Conservation (phyloP, 257 asterid species). For the Fraxinus excelsior region DNA sequence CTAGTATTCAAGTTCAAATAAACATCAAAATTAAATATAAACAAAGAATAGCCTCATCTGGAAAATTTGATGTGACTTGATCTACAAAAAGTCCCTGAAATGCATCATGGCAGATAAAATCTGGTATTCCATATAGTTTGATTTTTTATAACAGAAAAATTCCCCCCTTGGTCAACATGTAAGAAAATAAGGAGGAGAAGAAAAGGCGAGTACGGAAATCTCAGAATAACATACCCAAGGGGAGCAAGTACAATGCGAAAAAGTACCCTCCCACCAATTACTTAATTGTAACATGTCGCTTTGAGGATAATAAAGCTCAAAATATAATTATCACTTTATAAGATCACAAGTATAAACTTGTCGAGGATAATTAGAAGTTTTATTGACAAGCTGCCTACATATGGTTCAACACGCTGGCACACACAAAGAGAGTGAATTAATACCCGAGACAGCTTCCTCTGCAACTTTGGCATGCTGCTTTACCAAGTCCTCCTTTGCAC, state of each 20-base stretch:
- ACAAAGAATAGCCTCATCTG: conserved; percentile 17
- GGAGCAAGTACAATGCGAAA: neutral
- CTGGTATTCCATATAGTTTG: conserved; percentile 22
- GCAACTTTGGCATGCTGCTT: conserved; percentile 95
- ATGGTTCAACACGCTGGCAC: neutral
- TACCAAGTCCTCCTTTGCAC: conserved; percentile 79
- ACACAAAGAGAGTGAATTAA: neutral
- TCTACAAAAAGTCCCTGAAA: neutral
- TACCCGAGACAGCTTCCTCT: conserved; percentile 98
- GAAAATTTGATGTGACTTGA: neutral
- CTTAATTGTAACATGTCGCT: too few relatives aligned
- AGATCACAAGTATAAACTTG: neutral
- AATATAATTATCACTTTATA: neutral
- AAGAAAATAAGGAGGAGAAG: too few relatives aligned
- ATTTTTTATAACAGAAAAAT: neutral
- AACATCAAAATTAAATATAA: neutral
- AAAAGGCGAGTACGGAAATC: too few relatives aligned
- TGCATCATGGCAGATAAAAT: conserved; percentile 32
- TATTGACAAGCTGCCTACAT: conserved; percentile 17
- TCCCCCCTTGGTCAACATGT: neutral
- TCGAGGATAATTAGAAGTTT: neutral
- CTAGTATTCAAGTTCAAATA: conserved; percentile 38
- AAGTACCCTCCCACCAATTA: neutral
- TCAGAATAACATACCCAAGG: neutral
- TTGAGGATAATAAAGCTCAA: too few relatives aligned